These are phyloP conservation scores for Elongisporangium undulatum DNA, from an alignment of 352 stramenopile species.

Conservation along the genomic window DNA sequence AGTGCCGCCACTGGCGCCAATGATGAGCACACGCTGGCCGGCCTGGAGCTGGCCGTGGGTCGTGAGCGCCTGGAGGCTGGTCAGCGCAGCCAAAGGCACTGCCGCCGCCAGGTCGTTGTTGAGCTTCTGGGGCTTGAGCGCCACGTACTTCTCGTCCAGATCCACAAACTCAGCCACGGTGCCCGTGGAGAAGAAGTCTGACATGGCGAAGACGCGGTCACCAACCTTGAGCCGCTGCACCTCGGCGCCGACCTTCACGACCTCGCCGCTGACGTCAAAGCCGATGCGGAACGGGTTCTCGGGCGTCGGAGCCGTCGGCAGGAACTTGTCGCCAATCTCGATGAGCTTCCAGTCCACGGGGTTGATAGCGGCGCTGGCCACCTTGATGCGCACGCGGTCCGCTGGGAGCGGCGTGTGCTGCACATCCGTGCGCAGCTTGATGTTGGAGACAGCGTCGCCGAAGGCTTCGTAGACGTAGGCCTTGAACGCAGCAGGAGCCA, in stretches of 20 bases:
- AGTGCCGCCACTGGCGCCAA: constrained; percentile 53
- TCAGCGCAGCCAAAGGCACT: constrained; percentile 44
- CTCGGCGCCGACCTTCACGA: constrained; percentile 47
- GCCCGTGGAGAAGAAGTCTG: constrained; percentile 31
- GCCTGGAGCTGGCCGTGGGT: constrained; percentile 22
- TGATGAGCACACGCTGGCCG: constrained; percentile 35
- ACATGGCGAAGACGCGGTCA: constrained; percentile 60
- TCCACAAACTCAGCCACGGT: constrained; percentile 51
- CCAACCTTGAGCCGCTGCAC: constrained; percentile 44
- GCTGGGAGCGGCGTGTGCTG: constrained; percentile 10
- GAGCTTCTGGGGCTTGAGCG: constrained; percentile 41
- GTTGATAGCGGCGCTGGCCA: constrained; percentile 22
- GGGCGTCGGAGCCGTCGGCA: constrained; percentile 4
- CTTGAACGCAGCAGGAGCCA: background rate
- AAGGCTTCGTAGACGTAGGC: constrained; percentile 17
- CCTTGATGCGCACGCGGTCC: constrained; percentile 21
- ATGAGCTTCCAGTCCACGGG: constrained; percentile 25
- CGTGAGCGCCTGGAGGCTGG: constrained; percentile 46
- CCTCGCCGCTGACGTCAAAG: constrained; percentile 58
- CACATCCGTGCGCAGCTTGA: constrained; percentile 16
- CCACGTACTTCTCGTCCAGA: constrained; percentile 31
- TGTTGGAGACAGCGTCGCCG: constrained; percentile 8
- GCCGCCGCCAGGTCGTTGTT: constrained; percentile 50
- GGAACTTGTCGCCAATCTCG: constrained; percentile 4
- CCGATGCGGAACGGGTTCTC: constrained; percentile 33